Conservation (phyloP, 78 protist genomes). For the Dictyostelium intermedium region DNA sequence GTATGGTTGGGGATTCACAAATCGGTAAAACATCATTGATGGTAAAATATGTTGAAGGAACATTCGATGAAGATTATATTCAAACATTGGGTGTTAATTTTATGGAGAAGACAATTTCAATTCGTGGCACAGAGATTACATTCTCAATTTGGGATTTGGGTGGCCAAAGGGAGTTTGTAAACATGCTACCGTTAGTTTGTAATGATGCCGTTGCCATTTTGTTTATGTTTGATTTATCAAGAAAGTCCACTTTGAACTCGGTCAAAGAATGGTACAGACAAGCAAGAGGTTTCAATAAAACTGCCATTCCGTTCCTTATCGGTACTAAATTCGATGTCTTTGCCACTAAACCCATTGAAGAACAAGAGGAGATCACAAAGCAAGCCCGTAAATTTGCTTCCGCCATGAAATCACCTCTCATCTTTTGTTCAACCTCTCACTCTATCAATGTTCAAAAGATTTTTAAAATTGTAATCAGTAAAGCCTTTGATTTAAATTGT, state of each 20-base stretch:
- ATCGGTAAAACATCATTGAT: conserved; percentile 97
- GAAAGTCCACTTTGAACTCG: conserved; percentile 92
- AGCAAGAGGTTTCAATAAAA: conserved; percentile 95
- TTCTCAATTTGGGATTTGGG: conserved; percentile 98
- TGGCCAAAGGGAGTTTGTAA: conserved; percentile 95
- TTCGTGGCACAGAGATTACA: conserved; percentile 93
- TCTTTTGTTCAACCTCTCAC: conserved; percentile 92
- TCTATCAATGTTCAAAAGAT: conserved; percentile 93
- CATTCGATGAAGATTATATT: conserved; percentile 97
- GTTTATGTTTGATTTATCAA: conserved; percentile 97
- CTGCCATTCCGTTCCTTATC: conserved; percentile 93
- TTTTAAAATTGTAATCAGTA: conserved; percentile 93
- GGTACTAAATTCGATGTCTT: conserved; percentile 97
- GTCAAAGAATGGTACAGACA: conserved; percentile 97
- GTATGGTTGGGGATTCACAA: conserved; percentile 97
- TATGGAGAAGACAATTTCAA: conserved; percentile 95
- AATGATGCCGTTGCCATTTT: conserved; percentile 97
- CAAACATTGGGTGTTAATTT: conserved; percentile 98
- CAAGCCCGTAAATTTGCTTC: conserved; percentile 95
- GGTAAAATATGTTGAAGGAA: conserved; percentile 97
- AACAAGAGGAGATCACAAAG: conserved; percentile 92
- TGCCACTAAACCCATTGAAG: conserved; percentile 82
- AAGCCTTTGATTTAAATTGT: conserved; percentile 91
- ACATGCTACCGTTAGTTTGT: conserved; percentile 98
- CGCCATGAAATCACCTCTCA: conserved; percentile 97